Conservation (phyloP, 148 eudicot genomes). For the Cornus florida region DNA sequence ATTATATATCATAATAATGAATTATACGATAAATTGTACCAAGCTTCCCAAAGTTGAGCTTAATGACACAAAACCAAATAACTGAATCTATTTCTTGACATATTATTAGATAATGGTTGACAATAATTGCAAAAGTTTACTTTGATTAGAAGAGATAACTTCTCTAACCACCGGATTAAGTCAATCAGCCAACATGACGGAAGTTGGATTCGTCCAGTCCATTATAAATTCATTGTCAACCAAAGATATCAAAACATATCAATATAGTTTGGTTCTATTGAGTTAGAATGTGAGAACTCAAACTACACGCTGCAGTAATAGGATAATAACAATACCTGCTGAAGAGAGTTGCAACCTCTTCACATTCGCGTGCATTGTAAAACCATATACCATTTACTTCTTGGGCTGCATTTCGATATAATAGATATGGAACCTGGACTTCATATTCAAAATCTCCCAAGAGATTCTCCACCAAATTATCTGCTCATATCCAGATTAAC, state of each 20-base stretch:
- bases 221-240: neutral
- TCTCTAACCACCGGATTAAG: neutral
- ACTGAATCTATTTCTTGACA: neutral
- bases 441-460: conserved; percentile 77
- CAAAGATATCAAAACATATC: neutral
- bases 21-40: no score
- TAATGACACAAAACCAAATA: no score
- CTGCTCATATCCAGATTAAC: conserved; percentile 25
- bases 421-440: conserved; percentile 66
- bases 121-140: neutral
- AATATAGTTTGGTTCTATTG: neutral
- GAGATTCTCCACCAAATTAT: conserved; percentile 78
- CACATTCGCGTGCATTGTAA: conserved; percentile 74
- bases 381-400: conserved; percentile 87
- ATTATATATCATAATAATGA: no score
- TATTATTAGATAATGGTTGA: neutral
- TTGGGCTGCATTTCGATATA: conserved; percentile 72
- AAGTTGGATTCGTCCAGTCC: neutral
- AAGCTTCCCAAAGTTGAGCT: no score
- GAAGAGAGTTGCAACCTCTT: conserved; percentile 72
- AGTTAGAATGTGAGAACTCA: neutral
- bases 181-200: neutral
- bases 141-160: neutral
- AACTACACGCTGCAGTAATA: neutral
- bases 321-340: conserved; percentile 40